Percentiles rank a stretch among this genome's conserved stretches.
Conservation (phyloP, 306 rosid genomes). For the Vicia sativa region DNA sequence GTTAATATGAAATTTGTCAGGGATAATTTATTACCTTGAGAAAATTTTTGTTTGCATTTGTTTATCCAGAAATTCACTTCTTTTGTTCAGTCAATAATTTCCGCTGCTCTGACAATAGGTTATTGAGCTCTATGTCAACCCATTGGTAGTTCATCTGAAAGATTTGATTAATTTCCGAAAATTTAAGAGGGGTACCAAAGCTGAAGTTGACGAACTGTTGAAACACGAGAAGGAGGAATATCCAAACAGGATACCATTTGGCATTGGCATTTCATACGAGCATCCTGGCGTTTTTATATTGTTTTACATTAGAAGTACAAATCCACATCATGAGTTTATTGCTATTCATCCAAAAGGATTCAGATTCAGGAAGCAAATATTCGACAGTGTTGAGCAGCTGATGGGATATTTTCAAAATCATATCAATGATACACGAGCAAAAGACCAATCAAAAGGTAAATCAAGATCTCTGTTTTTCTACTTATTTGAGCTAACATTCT, state of each 20-base stretch:
- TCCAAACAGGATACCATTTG: slow-evolving; percentile 51
- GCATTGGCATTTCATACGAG: slow-evolving; percentile 50
- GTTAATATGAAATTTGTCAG: slow-evolving; percentile 7
- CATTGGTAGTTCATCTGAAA: slow-evolving; percentile 50
- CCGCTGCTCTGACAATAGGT: slow-evolving; percentile 38
- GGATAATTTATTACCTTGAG: slow-evolving; percentile 26
- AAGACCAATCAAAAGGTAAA: slow-evolving; percentile 33
- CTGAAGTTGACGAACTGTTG: slow-evolving; percentile 47
- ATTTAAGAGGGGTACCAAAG: slow-evolving; percentile 55
- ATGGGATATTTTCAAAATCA: slow-evolving; percentile 52
- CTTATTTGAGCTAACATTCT: slow-evolving; percentile 22
- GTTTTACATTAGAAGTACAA: slow-evolving; percentile 50
- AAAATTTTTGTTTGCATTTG: slow-evolving; percentile 20
- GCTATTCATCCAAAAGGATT: slow-evolving; percentile 55
- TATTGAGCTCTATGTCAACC: slow-evolving; percentile 45
- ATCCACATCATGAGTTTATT: slow-evolving; percentile 50
- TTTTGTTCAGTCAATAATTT: slow-evolving; percentile 26
- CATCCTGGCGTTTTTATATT: slow-evolving; percentile 56
- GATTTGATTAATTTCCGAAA: slow-evolving; percentile 43
- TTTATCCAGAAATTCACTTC: slow-evolving; percentile 22
- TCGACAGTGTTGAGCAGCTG: slow-evolving; percentile 44
- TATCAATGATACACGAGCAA: slow-evolving; percentile 42
- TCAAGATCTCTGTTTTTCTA: slow-evolving; percentile 18
- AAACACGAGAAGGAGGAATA: slow-evolving; percentile 48
- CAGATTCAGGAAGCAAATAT: slow-evolving; percentile 55